These are phyloP conservation scores for Mortierella sp. DNA, from an alignment of 371 early-diverging fungal species.

Conservation along the genomic window DNA sequence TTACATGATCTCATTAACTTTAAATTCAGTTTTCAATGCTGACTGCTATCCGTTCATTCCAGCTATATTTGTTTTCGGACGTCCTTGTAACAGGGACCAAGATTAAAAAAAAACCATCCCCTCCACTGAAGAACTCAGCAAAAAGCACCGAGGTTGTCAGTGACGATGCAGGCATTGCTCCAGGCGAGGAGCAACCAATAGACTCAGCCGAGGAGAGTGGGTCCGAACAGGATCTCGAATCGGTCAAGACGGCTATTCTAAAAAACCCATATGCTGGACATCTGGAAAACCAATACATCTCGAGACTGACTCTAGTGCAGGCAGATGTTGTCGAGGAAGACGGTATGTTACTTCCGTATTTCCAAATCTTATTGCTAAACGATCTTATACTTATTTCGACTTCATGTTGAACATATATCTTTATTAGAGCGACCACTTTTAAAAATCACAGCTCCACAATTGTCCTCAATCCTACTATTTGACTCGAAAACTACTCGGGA, in stretches of 20 bases:
- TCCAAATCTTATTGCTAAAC: neutral
- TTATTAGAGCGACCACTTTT: conserved; percentile 36
- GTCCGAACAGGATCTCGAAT: neutral
- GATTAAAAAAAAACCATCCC: conserved; percentile 1
- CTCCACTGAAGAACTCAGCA: neutral
- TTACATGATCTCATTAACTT: neutral
- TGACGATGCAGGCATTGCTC: neutral
- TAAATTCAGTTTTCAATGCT: neutral
- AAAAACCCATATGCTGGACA: conserved; percentile 54
- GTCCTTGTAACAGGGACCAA: conserved; percentile 51
- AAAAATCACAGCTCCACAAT: conserved; percentile 32
- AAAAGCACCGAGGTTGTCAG: neutral
- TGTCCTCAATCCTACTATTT: conserved; percentile 29
- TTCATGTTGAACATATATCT: neutral
- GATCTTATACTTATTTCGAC: neutral
- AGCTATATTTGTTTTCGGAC: conserved; percentile 52
- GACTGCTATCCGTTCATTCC: neutral
- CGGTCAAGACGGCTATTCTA: neutral
- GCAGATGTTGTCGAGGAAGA: conserved; percentile 39
- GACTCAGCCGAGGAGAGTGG: neutral
- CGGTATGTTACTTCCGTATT: conserved; percentile 12
- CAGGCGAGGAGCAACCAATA: neutral
- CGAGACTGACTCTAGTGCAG: conserved; percentile 45
- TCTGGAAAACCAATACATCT: conserved; percentile 43
- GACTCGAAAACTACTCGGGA: conserved; percentile 26